Conservation (phyloP, 495 filamentous ascomycete genomes). For the Thozetella sp. region DNA sequence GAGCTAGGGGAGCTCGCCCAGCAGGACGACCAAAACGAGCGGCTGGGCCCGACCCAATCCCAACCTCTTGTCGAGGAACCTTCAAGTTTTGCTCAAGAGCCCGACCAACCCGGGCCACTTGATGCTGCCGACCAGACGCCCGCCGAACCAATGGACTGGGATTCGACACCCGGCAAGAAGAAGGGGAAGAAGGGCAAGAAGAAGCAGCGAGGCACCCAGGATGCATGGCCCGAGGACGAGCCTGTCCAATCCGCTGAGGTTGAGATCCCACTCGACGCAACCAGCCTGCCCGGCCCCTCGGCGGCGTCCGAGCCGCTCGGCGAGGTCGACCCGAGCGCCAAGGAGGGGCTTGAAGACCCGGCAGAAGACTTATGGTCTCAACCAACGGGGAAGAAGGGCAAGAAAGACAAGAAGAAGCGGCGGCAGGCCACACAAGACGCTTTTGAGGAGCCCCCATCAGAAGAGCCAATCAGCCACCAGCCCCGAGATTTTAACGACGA, state of each 20-base stretch:
- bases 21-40: background rate
- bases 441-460: background rate
- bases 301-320: background rate
- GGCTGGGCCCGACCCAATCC: slow-evolving; percentile 1
- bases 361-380: slow-evolving; percentile 13
- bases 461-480: background rate
- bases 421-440: slow-evolving; percentile 16
- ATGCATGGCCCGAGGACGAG: slow-evolving; percentile 6
- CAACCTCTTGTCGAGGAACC: slow-evolving; percentile 1
- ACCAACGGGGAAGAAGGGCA: slow-evolving; percentile 20
- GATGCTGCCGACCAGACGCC: slow-evolving; percentile 5
- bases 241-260: slow-evolving; percentile 1
- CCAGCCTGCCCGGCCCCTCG: background rate
- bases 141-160: slow-evolving; percentile 14
- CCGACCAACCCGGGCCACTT: background rate
- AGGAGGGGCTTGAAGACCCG: background rate
- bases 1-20: slow-evolving; percentile 7
- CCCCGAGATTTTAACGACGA: slow-evolving; percentile 5
- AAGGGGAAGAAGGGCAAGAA: slow-evolving; percentile 18
- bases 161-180: slow-evolving; percentile 9
- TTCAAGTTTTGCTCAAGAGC: background rate
- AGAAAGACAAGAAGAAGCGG: slow-evolving; percentile 31
- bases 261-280: background rate
- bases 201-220: slow-evolving; percentile 9
- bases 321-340: background rate